Evolutionary conservation across 371 early-diverging fungal genomes (phyloP), one percentile per base, ranked within the genome.

Genomic region (Mucor piriformis): DNA sequence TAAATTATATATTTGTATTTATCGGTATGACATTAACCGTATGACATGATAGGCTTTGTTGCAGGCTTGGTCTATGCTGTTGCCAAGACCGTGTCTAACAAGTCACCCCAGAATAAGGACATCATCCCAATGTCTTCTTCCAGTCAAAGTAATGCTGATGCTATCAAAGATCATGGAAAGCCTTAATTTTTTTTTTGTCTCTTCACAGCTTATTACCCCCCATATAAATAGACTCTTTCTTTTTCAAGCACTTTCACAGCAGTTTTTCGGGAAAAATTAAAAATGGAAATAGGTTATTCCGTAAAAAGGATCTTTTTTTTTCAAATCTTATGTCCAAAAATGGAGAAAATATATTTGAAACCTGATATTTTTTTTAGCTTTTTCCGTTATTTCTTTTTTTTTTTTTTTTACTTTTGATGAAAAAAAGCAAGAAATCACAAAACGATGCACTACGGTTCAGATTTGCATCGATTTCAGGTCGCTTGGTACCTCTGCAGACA

Each of bases 51-150:
- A 70, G 76, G 95, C 27, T 92, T 94, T 59, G 64, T 82, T 34
- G 94, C 93, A 13, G 95, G 95, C 52, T 66, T 94, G n/a, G 73
- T 94, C n/a, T 94, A 94, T 69, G 83, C 90, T 7, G 83, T 91
- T 43, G 91, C 92, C 57, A 94, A 79, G 51, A 70, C 70, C 3
- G 12, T 56, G 11, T 35, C 53, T 25, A 61, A 61, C 15, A 67
- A 89, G 65, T 79, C 83, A 35, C 63, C 61, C 18, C 68, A 24
- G 43, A 69, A 49, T 46, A 65, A 65, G 51, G 67, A 67, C 18
- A 47, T 55, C 24, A 66, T 73, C 40, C 73, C 70, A 21, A 67
- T 73, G 73, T 73, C 73, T 24, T 63, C 67, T 25, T 73, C 73
- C 1, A 73, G 73, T 29, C 73, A 70, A 42, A 70, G 70, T 40